These are phyloP conservation scores for Aschersonia sp. DNA, from an alignment of 2,329 filamentous ascomycete genomes.

Conservation along the genomic window DNA sequence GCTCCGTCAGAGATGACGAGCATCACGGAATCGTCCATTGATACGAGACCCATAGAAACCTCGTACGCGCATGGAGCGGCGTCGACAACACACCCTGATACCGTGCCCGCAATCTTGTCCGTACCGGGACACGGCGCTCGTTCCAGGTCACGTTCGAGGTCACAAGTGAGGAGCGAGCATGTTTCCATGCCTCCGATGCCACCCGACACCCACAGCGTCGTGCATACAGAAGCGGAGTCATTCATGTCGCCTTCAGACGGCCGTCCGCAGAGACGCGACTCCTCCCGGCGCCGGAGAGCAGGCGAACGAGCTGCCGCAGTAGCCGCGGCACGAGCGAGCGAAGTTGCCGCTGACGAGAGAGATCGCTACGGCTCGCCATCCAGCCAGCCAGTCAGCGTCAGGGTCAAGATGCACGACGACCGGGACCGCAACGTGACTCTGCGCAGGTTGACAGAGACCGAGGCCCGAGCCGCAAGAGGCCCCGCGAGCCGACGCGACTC, in stretches of 20 bases:
- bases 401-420: conserved; percentile 46
- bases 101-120: conserved; percentile 6
- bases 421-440: conserved; percentile 46
- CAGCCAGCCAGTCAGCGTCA: conserved; percentile 39
- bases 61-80: conserved; percentile 9
- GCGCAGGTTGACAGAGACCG: conserved; percentile 45
- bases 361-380: conserved; percentile 24
- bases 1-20: conserved; percentile 16
- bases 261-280: conserved; percentile 25
- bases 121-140: conserved; percentile 11
- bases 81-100: conserved; percentile 7
- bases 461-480: conserved; percentile 30
- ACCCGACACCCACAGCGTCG: conserved; percentile 30
- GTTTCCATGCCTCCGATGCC: conserved; percentile 41
- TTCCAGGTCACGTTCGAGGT: conserved; percentile 21
- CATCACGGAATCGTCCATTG: conserved; percentile 20
- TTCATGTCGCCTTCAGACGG: conserved; percentile 16
- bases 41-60: conserved; percentile 13
- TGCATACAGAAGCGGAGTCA: conserved; percentile 15
- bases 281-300: conserved; percentile 30
- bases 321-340: conserved; percentile 31
- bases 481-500: conserved; percentile 31
- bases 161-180: conserved; percentile 21
- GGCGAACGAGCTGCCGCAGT: conserved; percentile 31
- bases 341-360: conserved; percentile 26